Percentiles rank a stretch among this genome's conserved stretches.
Evolutionary conservation across 371 early-diverging fungal genomes (phyloP).

Genomic region (Mortierella sp.): DNA sequence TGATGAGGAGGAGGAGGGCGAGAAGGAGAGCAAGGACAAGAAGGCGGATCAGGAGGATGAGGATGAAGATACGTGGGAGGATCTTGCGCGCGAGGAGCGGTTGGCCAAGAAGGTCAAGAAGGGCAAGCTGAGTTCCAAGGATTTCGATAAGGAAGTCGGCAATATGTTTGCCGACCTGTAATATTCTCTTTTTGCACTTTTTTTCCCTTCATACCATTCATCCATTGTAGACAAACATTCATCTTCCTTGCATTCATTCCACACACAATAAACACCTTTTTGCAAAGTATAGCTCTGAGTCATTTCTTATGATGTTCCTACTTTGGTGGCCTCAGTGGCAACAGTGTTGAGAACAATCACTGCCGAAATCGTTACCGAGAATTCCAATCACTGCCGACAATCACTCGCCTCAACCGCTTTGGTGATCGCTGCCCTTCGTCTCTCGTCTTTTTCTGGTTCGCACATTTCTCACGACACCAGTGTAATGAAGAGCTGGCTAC

Average conservation of each 20-base stretch:
- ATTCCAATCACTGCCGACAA: too few species aligned
- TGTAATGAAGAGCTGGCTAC: too few species aligned
- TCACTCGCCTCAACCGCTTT: too few species aligned
- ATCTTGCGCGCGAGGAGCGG: slow-evolving; percentile 63
- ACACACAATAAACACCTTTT: background rate
- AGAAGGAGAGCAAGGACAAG: slow-evolving; percentile 66
- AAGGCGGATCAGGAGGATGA: slow-evolving; percentile 33
- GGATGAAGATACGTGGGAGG: slow-evolving; percentile 63
- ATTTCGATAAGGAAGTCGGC: slow-evolving; percentile 63
- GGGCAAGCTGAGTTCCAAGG: slow-evolving; percentile 62
- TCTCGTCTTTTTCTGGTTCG: too few species aligned
- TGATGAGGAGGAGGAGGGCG: slow-evolving; percentile 43
- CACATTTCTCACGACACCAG: too few species aligned
- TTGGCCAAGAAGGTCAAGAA: slow-evolving; percentile 69
- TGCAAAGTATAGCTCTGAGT: too few species aligned
- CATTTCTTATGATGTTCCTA: too few species aligned
- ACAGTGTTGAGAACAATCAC: too few species aligned
- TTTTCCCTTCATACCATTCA: background rate
- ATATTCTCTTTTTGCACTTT: background rate
- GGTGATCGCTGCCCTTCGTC: too few species aligned
- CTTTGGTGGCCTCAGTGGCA: too few species aligned
- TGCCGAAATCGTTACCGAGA: too few species aligned
- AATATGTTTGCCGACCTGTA: slow-evolving; percentile 37
- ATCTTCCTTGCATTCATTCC: background rate
- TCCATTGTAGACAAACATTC: background rate